Evolutionary conservation across 352 stramenopile species (phyloP), one percentile per base, ranked within the genome.

Genomic region (Phytophthora meadii): DNA sequence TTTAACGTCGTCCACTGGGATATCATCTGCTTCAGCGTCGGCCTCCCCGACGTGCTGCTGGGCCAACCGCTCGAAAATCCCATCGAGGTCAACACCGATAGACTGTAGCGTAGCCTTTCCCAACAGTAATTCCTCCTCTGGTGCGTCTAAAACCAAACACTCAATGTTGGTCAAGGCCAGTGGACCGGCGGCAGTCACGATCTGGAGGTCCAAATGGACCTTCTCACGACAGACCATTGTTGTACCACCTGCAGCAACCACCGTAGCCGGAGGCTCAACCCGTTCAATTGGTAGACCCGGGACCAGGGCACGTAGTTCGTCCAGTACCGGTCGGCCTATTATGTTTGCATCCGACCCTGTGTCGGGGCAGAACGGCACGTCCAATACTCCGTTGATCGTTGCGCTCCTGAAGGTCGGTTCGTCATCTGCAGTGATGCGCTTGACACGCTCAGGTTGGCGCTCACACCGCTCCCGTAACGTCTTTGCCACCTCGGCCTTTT

Each of bases 71-170:
- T 68, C 50, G 44, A 68, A 55, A 5, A 28, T 12, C 1, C 19
- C 50, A 24, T 68, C 52, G 6, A 62, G 44, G 4, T 62, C 52
- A 0, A 62, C 51, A 14, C 52, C 52, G 12, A 62, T 68, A 1
- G 52, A 62, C 36, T 63, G 27, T 8, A 68, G 19, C 1, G 44
- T 57, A 6, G 15, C 30, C 11, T 30, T 51, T 0, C 49, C 41
- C 2, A 54, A 10, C 2, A 48, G n/a, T 4, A 66, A 14, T 22
- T 59, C 27, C 5, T 55, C 58, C n/a, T 66, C 30, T 9, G 39
- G 49, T 45, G 48, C 49, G 12, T 54, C n/a, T 1, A 59, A 32
- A 30, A 66, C 58, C 4, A 60, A 9, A 14, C 47, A 60, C 28
- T 66, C 58, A 11, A 66, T 66, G 10, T 54, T 59, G 5, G 8